Conservation (phyloP, 805 yeast genomes). For the Debaryomyces castellii region DNA sequence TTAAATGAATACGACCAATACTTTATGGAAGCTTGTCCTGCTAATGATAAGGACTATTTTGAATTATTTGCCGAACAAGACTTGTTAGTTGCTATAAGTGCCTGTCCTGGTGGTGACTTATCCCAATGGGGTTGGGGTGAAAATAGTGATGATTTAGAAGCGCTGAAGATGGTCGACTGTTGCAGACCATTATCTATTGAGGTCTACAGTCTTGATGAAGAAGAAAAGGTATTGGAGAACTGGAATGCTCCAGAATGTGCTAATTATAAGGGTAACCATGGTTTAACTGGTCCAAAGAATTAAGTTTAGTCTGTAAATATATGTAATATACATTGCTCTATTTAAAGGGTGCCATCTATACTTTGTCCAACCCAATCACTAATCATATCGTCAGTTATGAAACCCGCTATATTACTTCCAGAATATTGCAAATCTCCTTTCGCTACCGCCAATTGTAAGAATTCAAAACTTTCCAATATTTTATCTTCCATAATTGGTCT, state of each 20-base stretch:
- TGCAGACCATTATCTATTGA: conserved; percentile 66
- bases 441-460: conserved; percentile 25
- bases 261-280: conserved; percentile 59
- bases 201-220: conserved; percentile 53
- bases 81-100: conserved; percentile 59
- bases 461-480: conserved; percentile 30
- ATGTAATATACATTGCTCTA: conserved; percentile 10
- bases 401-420: conserved; percentile 47
- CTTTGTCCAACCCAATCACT: conserved; percentile 46
- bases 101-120: conserved; percentile 72
- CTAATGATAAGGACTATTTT: conserved; percentile 56
- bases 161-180: conserved; percentile 55
- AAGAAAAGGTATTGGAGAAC: conserved; percentile 33
- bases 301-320: background rate
- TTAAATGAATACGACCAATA: conserved; percentile 64
- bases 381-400: conserved; percentile 38
- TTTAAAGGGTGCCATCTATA: conserved; percentile 42
- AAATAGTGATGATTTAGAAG: conserved; percentile 42
- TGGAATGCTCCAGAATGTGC: conserved; percentile 55
- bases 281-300: conserved; percentile 25
- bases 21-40: conserved; percentile 71
- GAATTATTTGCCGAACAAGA: conserved; percentile 70
- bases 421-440: conserved; percentile 34
- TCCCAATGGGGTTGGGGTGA: conserved; percentile 75
- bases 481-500: conserved; percentile 8